phyloP scores from a whole-genome alignment of 208 protist genomes.

The Leishmania turanica region DNA sequence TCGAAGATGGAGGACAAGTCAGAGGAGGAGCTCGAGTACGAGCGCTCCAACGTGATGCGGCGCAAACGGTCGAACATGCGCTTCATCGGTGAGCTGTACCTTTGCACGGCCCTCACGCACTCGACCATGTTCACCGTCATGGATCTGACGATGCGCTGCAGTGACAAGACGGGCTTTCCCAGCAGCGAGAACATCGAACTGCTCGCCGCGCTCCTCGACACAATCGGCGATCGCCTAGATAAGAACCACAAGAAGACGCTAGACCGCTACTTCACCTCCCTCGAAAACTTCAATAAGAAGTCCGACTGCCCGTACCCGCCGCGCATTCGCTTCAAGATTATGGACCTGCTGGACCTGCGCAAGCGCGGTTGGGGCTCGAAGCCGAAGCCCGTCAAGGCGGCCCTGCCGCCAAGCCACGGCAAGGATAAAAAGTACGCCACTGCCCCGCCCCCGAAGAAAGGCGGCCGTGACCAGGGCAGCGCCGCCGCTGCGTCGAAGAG shows the following conservation, averaged over 20 bases:
- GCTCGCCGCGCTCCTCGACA: constrained; percentile 72
- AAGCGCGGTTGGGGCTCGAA: constrained; percentile 45
- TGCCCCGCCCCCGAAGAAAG: constrained; percentile 18
- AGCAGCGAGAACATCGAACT: constrained; percentile 82
- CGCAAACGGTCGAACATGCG: constrained; percentile 89
- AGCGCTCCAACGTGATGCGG: constrained; percentile 68
- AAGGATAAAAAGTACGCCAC: constrained; percentile 10
- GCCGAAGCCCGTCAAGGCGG: constrained; percentile 33
- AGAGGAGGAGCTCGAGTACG: constrained; percentile 70
- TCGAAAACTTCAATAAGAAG: constrained; percentile 52
- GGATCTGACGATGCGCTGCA: constrained; percentile 53
- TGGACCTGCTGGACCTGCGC: constrained; percentile 88
- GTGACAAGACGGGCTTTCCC: constrained; percentile 48
- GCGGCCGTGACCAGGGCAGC: constrained; percentile 6
- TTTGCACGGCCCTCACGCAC: constrained; percentile 71
- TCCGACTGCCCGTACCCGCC: constrained; percentile 61
- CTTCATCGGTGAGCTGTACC: constrained; percentile 88
- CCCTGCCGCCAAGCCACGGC: constrained; percentile 4
- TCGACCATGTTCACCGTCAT: constrained; percentile 77
- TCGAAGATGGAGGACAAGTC: constrained; percentile 30
- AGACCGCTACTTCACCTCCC: constrained; percentile 57
- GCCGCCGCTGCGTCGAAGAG: constrained; percentile 13
- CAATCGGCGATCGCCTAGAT: constrained; percentile 75
- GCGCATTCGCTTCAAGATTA: constrained; percentile 89
- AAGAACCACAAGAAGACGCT: constrained; percentile 47